Conservation (phyloP, 2,329 filamentous ascomycete species). For the Fusarium sp. region DNA sequence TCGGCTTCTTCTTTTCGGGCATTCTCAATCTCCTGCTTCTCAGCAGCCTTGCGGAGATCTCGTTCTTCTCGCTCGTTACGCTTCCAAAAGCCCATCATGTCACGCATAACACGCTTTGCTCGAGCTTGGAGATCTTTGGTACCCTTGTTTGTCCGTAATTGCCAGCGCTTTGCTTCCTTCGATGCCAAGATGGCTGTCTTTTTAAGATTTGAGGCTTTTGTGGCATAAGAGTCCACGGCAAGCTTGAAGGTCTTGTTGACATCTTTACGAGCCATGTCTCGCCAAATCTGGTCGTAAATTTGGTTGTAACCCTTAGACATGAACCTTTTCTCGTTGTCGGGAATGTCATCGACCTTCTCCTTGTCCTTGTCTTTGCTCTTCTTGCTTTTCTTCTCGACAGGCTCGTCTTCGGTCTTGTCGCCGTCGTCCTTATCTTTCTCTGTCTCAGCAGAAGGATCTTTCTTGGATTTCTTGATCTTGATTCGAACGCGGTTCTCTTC, state of each 20-base stretch:
- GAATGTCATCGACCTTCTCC: conserved; percentile 61
- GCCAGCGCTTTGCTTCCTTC: conserved; percentile 97
- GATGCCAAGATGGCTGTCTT: conserved; percentile 97
- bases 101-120: conserved; percentile 97
- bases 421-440: conserved; percentile 57
- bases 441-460: conserved; percentile 41
- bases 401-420: conserved; percentile 55
- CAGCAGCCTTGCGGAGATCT: conserved; percentile 90
- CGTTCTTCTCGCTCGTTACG: conserved; percentile 97
- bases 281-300: conserved; percentile 97
- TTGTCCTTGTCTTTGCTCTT: conserved; percentile 60
- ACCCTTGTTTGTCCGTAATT: conserved; percentile 97
- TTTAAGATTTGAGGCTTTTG: conserved; percentile 93
- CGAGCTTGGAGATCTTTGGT: conserved; percentile 97
- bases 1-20: conserved; percentile 97
- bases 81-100: conserved; percentile 99
- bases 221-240: conserved; percentile 84
- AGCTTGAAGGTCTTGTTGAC: conserved; percentile 92
- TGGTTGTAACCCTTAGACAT: conserved; percentile 94
- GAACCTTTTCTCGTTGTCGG: conserved; percentile 71
- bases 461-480: conserved; percentile 67
- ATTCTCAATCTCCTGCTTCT: conserved; percentile 95
- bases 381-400: conserved; percentile 57
- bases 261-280: conserved; percentile 92
- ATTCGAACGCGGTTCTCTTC: conserved; percentile 71